phyloP scores from a whole-genome alignment of 345 rosid genomes.

The Gossypium turneri region DNA sequence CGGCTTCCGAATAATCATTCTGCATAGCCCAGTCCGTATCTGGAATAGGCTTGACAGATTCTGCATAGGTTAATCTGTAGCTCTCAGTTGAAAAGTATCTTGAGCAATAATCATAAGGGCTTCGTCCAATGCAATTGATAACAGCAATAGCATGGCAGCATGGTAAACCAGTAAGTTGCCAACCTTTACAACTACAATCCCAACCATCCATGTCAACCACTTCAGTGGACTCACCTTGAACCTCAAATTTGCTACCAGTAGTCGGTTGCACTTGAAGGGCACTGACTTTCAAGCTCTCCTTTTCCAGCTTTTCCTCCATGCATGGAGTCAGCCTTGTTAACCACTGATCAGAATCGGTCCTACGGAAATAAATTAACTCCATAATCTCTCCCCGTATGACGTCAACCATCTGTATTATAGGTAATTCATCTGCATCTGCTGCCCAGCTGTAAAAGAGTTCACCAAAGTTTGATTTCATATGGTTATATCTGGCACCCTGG shows the following conservation, averaged over 20 bases:
- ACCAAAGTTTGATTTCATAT: conserved; percentile 76
- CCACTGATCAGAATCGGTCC: conserved; percentile 52
- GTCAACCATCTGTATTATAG: conserved; percentile 91
- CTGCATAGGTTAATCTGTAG: conserved; percentile 65
- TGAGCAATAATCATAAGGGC: conserved; percentile 66
- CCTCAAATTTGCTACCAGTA: conserved; percentile 68
- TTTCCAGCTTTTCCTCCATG: conserved; percentile 72
- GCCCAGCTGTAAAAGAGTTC: conserved; percentile 78
- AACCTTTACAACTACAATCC: conserved; percentile 86
- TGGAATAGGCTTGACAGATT: conserved; percentile 62
- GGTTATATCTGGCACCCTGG: conserved; percentile 80
- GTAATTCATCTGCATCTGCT: conserved; percentile 75
- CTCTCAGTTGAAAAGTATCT: conserved; percentile 66
- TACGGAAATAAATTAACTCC: conserved; percentile 52
- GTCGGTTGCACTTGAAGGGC: conserved; percentile 50
- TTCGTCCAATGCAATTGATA: conserved; percentile 47
- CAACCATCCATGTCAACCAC: conserved; percentile 60
- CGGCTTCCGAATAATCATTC: conserved; percentile 45
- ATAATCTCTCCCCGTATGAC: conserved; percentile 62
- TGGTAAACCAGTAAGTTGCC: conserved; percentile 84
- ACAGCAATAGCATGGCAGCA: conserved; percentile 80
- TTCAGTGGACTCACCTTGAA: conserved; percentile 71
- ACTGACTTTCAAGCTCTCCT: conserved; percentile 48
- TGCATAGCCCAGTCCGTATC: conserved; percentile 35
- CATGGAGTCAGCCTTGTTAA: conserved; percentile 64